phyloP scores from a whole-genome alignment of 768 basidiomycete species.

The Phaffia australis region DNA sequence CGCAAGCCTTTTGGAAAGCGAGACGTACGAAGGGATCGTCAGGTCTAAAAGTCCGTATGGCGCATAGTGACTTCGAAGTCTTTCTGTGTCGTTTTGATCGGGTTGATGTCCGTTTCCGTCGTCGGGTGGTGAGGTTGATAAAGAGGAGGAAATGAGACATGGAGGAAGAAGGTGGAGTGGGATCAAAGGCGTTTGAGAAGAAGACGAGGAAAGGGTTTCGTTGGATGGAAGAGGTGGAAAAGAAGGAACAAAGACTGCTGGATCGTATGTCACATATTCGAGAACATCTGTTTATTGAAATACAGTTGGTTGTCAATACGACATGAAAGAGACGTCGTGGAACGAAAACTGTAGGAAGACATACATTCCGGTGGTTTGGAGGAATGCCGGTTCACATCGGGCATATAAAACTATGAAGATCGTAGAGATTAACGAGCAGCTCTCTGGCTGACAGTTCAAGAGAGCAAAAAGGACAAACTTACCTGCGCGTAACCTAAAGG shows the following conservation, averaged over 20 bases:
- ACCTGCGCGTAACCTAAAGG: slow-evolving; percentile 82
- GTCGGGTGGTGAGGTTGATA: slow-evolving; percentile 27
- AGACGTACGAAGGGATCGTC: slow-evolving; percentile 64
- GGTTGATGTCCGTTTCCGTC: slow-evolving; percentile 41
- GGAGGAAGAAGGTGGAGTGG: slow-evolving; percentile 50
- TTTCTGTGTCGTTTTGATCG: slow-evolving; percentile 40
- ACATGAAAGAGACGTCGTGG: neutral
- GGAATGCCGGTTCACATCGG: slow-evolving; percentile 46
- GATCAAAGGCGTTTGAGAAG: slow-evolving; percentile 43
- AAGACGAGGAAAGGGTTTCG: slow-evolving; percentile 11
- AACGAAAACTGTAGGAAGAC: slow-evolving; percentile 29
- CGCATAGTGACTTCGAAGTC: slow-evolving; percentile 4
- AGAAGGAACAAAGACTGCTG: slow-evolving; percentile 18
- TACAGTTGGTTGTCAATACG: neutral
- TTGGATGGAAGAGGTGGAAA: slow-evolving; percentile 21
- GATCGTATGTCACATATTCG: slow-evolving; percentile 27
- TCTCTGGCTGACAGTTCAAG: slow-evolving; percentile 14
- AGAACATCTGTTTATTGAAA: slow-evolving; percentile 25
- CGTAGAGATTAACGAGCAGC: slow-evolving; percentile 9
- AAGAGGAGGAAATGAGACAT: slow-evolving; percentile 34
- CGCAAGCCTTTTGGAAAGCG: slow-evolving; percentile 51
- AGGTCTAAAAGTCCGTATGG: slow-evolving; percentile 67
- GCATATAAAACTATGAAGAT: slow-evolving; percentile 53
- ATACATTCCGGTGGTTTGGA: slow-evolving; percentile 49
- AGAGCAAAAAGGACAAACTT: slow-evolving; percentile 14